Base-by-base conservation (phyloP, 257 asterid species). In the Primulina tabacum region DNA sequence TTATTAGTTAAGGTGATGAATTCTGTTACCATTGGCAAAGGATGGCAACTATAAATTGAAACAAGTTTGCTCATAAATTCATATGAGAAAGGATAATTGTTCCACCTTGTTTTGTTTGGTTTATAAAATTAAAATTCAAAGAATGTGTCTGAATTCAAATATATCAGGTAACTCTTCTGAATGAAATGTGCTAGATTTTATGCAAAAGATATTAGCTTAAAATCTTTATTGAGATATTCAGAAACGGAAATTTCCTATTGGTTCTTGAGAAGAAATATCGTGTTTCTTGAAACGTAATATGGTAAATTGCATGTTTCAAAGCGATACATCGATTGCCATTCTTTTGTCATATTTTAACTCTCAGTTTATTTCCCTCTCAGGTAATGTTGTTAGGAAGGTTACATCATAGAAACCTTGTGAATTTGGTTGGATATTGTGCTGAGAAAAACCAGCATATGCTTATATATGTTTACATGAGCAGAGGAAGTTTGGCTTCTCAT, bases 331-430 rank as follows among this genome's bases (percentile, higher is more conserved):
- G 59, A 34, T 57, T 64, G 11, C 53, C 55, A 47, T 3, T 30
- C 18, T 32, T 28, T 65, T 40, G 47, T 60, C 71, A 17, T 0
- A 24, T 37, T 26, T 29, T 65, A 34, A 43, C 32, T 62, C 66
- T 14, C 40, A 26, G 28, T 79, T 60, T 79, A 43, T 57, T 56
- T 60, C 37, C 16, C 74, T 58, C 62, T 52, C 83, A 93, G 98
- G 98, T 93, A 63, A 84, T 80, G 88, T 78, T 93, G 82, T 80
- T 93, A 65, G 98, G 96, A 79, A 84, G 98, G 88, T 77, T 93
- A 78, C 98, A 93, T 81, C 98, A 93, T 69, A 83, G 96, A 77
- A 93, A 93, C 89, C 95, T 93, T 38, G 98, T 93, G 85, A 92
- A 92, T 87, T 86, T 92, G 89, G 85, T 90, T 63, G 98, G 98